Evolutionary conservation across 805 yeast species (phyloP).

Genomic region (Henningerozyma blattae): DNA sequence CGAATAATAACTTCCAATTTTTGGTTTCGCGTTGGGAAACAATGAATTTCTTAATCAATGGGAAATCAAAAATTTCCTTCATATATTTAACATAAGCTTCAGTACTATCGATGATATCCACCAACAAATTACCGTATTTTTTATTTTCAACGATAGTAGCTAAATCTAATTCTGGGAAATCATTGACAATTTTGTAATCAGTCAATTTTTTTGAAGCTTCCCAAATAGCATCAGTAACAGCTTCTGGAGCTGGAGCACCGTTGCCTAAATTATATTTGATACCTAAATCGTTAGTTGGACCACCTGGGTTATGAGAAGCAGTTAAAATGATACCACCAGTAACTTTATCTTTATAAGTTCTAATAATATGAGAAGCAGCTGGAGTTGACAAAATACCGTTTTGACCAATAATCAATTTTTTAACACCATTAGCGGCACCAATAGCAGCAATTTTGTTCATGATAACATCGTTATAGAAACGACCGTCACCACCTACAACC

Average conservation of each 20-base stretch:
- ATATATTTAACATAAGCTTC: conserved; percentile 65
- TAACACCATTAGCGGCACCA: conserved; percentile 86
- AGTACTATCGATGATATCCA: conserved; percentile 79
- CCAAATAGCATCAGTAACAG: conserved; percentile 80
- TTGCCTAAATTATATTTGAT: conserved; percentile 90
- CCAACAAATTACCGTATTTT: conserved; percentile 46
- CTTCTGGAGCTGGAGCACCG: conserved; percentile 98
- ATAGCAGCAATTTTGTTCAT: conserved; percentile 74
- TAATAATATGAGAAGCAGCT: conserved; percentile 91
- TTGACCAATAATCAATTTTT: conserved; percentile 76
- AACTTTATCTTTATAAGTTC: conserved; percentile 33
- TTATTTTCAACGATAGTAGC: conserved; percentile 37
- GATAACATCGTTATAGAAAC: conserved; percentile 76
- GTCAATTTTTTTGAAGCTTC: conserved; percentile 50
- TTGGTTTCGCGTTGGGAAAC: conserved; percentile 31
- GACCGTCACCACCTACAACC: conserved; percentile 96
- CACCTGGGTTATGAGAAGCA: conserved; percentile 98
- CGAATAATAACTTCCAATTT: conserved; percentile 70
- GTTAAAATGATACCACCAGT: conserved; percentile 96
- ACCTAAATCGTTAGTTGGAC: conserved; percentile 85
- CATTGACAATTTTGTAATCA: conserved; percentile 45
- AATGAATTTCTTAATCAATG: conserved; percentile 63
- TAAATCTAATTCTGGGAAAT: conserved; percentile 56
- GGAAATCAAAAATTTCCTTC: conserved; percentile 82
- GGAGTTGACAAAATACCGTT: conserved; percentile 88